phyloP scores from a whole-genome alignment of 139 green algal species.

The Chlamydomonas sp. region DNA sequence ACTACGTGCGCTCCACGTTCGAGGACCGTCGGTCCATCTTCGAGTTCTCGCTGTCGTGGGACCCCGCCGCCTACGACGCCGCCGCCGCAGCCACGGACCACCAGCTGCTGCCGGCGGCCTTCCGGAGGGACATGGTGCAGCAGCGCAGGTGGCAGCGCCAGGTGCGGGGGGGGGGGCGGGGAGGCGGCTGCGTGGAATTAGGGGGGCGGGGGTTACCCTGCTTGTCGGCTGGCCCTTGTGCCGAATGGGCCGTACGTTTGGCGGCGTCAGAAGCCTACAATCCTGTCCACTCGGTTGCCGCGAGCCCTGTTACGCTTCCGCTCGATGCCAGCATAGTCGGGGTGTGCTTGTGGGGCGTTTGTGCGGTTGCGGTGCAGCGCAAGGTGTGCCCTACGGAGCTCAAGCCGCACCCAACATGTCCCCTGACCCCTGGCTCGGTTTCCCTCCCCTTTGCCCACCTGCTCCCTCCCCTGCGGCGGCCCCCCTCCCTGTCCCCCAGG shows the following conservation, averaged over 20 bases:
- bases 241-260: too few species aligned
- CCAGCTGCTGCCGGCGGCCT: neutral
- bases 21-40: conserved; percentile 44
- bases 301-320: too few species aligned
- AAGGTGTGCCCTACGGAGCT: neutral
- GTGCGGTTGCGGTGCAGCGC: too few species aligned
- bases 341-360: too few species aligned
- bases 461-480: neutral
- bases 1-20: conserved; percentile 22
- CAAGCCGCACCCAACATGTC: too few species aligned
- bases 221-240: neutral
- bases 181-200: neutral
- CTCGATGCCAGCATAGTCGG: too few species aligned
- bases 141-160: conserved; percentile 39
- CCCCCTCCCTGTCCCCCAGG: conserved; percentile 10
- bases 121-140: conserved; percentile 46
- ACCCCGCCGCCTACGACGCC: conserved; percentile 28
- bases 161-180: neutral
- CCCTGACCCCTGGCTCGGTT: neutral
- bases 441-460: neutral
- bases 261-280: too few species aligned
- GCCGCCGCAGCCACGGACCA: neutral
- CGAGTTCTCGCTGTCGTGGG: conserved; percentile 27
- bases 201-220: too few species aligned
- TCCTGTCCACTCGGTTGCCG: too few species aligned